Percentiles rank a stretch among this genome's conserved stretches.
Conservation (phyloP, 768 basidiomycete genomes). For the Hericium rajendrae region DNA sequence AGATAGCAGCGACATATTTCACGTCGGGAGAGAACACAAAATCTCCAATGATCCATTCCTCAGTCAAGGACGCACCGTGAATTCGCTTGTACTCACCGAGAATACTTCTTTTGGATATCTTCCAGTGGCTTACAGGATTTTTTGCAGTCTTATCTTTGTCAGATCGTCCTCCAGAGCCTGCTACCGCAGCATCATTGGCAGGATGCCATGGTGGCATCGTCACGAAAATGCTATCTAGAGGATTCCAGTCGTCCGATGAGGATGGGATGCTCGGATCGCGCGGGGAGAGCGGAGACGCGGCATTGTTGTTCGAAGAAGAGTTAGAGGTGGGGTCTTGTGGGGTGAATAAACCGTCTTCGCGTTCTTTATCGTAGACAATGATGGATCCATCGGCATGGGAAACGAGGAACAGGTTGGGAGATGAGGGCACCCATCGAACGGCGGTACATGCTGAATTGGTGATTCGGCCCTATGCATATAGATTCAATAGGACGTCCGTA, state of each 20-base stretch:
- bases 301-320: neutral
- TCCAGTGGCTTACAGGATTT: constrained; percentile 91
- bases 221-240: constrained; percentile 64
- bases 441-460: constrained; percentile 77
- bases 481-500: constrained; percentile 1
- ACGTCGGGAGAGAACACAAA: constrained; percentile 93
- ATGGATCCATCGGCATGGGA: constrained; percentile 87
- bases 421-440: constrained; percentile 82
- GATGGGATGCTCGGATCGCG: constrained; percentile 20
- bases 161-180: constrained; percentile 17
- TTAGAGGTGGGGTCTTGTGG: constrained; percentile 44
- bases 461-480: constrained; percentile 51
- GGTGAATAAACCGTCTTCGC: constrained; percentile 73
- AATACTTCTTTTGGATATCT: constrained; percentile 59
- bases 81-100: constrained; percentile 40
- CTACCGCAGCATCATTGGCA: constrained; percentile 35
- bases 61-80: neutral
- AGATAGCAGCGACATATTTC: constrained; percentile 79
- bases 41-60: constrained; percentile 36
- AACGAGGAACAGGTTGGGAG: constrained; percentile 72
- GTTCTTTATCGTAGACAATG: constrained; percentile 84
- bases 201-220: constrained; percentile 86
- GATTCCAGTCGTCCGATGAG: constrained; percentile 57
- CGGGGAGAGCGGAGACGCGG: constrained; percentile 11
- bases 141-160: constrained; percentile 64